Base-by-base conservation (phyloP, 345 rosid genomes). In the Geranium brycei region DNA sequence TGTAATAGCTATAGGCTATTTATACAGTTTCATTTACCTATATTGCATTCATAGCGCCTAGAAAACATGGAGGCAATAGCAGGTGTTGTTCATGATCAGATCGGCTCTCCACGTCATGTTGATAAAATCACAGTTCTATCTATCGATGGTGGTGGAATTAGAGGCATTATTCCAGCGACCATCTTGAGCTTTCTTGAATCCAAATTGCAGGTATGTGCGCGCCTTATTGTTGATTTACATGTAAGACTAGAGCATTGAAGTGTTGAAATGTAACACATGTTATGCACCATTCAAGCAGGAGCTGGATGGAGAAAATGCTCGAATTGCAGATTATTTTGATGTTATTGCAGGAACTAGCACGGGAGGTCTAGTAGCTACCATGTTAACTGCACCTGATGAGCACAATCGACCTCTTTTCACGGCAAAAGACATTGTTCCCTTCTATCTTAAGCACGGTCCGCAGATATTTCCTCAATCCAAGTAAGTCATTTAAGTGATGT, bases 271-370 rank as follows among this genome's bases (percentile, higher is more conserved):
- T 0, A 23, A 23, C 28, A 23, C 28, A 23, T 4, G 3, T 6
- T 30, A 0, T 11, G 7, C 2, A 0, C 0, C 17, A 0, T 13
- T 16, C 11, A 3, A 51, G 57, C 65, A 73, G 77, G 66, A 73
- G 60, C 38, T 69, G 38, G 77, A 73, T 35, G 77, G 77, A 11
- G 62, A 73, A 64, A 64, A 73, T 12, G 77, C 70, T 58, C 69
- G 76, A 60, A 13, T 68, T 31, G 69, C 69, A 65, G 69, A 73
- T 58, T 73, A 73, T 31, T 73, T 73, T 32, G 77, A 73, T 5
- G 77, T 73, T 56, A 69, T 65, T 2, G 70, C 67, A 1, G 77
- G 77, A 32, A 73, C 77, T 0, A 73, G 77, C 51, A 73, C 73
- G 0, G 77, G 73, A 17, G 77, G 77, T 19, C 61, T 73, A 2